Evolutionary conservation across 2,329 filamentous ascomycete genomes (phyloP).

Genomic region (Arthroderma sp.): DNA sequence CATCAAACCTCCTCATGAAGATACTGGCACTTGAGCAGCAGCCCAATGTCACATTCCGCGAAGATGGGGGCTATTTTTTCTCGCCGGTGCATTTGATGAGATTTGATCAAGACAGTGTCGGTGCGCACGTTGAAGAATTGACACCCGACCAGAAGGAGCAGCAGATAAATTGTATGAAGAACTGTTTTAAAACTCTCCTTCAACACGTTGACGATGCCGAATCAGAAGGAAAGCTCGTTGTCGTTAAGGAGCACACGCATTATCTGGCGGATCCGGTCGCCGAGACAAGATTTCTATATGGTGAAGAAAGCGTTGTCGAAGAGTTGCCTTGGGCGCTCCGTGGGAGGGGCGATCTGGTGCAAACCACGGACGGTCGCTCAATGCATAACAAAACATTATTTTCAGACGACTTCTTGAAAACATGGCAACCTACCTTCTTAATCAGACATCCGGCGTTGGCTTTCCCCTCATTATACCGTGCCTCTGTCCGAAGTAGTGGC

Average conservation of each 20-base stretch:
- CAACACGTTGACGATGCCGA: constrained; percentile 16
- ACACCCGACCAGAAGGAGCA: constrained; percentile 20
- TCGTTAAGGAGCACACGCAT: constrained; percentile 27
- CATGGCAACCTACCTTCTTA: constrained; percentile 24
- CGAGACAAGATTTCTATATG: constrained; percentile 2
- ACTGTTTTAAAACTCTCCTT: constrained; percentile 20
- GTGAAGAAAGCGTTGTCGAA: not conserved
- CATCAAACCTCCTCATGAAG: constrained; percentile 23
- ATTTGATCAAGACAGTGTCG: not conserved
- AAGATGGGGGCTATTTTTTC: constrained; percentile 23
- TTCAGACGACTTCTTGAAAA: constrained; percentile 25
- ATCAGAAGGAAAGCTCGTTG: constrained; percentile 19
- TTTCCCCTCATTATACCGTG: constrained; percentile 29
- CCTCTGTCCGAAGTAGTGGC: not conserved
- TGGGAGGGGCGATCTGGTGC: not conserved
- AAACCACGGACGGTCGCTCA: constrained; percentile 13
- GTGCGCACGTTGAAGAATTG: constrained; percentile 3
- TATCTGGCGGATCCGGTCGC: constrained; percentile 13
- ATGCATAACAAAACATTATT: constrained; percentile 25
- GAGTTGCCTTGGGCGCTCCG: constrained; percentile 13
- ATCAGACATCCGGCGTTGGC: constrained; percentile 31
- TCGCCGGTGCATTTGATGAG: constrained; percentile 2
- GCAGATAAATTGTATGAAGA: constrained; percentile 18
- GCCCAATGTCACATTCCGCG: constrained; percentile 14
- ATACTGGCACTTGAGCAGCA: constrained; percentile 22